Percentiles rank a stretch among this genome's conserved stretches.
phyloP scores from a whole-genome alignment of 2,329 filamentous ascomycete species.

The Arachnomyces sp. region DNA sequence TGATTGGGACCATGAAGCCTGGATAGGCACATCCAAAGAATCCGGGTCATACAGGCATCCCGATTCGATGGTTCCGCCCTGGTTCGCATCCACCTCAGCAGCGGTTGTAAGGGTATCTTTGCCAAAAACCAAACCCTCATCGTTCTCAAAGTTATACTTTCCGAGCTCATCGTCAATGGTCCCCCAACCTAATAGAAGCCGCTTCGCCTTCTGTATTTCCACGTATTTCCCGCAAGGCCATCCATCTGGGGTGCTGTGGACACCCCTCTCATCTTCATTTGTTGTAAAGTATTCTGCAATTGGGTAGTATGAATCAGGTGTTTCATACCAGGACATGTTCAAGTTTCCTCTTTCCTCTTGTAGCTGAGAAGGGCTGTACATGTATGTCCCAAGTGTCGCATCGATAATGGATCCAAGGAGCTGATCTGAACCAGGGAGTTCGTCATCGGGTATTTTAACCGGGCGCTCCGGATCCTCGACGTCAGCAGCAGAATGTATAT shows the following conservation, averaged over 20 bases:
- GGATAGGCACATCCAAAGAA: conserved; percentile 35
- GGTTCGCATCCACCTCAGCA: conserved; percentile 25
- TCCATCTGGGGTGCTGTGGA: conserved; percentile 47
- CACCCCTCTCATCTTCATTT: conserved; percentile 25
- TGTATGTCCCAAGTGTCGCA: conserved; percentile 39
- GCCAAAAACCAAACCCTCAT: conserved; percentile 46
- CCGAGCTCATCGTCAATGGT: conserved; percentile 49
- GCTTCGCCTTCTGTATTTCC: conserved; percentile 45
- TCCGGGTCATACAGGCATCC: conserved; percentile 48
- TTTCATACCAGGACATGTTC: conserved; percentile 50
- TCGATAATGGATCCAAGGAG: conserved; percentile 42
- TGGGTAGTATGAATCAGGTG: conserved; percentile 35
- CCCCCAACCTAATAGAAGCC: conserved; percentile 50
- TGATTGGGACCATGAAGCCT: conserved; percentile 46
- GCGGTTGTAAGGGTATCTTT: conserved; percentile 35
- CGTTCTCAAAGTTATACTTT: conserved; percentile 47
- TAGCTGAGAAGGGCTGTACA: conserved; percentile 49
- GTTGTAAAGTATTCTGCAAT: conserved; percentile 46
- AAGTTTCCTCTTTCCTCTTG: conserved; percentile 46
- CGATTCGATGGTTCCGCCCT: conserved; percentile 35
- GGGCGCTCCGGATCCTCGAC: conserved; percentile 33
- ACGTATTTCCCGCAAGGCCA: conserved; percentile 57
- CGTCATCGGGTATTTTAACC: conserved; percentile 31
- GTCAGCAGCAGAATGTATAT: conserved; percentile 50
- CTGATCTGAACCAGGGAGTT: conserved; percentile 38